phyloP scores from a whole-genome alignment of 768 basidiomycete genomes.

The Naganishia randhawae region DNA sequence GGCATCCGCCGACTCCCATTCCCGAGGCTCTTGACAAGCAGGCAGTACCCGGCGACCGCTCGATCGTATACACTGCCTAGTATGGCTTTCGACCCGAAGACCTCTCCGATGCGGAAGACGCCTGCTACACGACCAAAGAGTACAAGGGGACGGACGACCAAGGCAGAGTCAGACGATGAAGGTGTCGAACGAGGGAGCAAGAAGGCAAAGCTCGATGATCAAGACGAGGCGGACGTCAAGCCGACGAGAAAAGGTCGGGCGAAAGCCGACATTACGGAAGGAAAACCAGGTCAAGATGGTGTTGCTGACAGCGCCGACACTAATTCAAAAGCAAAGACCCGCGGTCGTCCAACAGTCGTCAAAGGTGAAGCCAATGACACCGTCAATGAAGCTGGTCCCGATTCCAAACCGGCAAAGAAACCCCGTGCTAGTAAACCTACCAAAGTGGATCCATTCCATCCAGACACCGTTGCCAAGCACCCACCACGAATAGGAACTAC shows the following conservation, averaged over 20 bases:
- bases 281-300: too few species aligned
- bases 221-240: neutral
- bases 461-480: slow-evolving; percentile 15
- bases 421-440: slow-evolving; percentile 3
- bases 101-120: neutral
- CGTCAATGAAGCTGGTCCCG: neutral
- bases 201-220: slow-evolving; percentile 4
- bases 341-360: neutral
- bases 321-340: neutral
- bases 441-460: slow-evolving; percentile 18
- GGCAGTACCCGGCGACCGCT: neutral
- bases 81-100: neutral
- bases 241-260: neutral
- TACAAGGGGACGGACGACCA: neutral
- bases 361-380: neutral
- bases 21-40: neutral
- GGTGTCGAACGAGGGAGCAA: neutral
- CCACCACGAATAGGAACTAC: slow-evolving; percentile 25
- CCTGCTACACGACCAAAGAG: neutral
- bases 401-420: slow-evolving; percentile 19
- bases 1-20: neutral
- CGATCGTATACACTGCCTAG: neutral
- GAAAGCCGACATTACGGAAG: neutral
- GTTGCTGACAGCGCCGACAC: neutral
- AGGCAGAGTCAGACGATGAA: neutral